These are phyloP conservation scores for Lecanicillium sp. DNA, from an alignment of 2,329 filamentous ascomycete species.

Conservation along the genomic window DNA sequence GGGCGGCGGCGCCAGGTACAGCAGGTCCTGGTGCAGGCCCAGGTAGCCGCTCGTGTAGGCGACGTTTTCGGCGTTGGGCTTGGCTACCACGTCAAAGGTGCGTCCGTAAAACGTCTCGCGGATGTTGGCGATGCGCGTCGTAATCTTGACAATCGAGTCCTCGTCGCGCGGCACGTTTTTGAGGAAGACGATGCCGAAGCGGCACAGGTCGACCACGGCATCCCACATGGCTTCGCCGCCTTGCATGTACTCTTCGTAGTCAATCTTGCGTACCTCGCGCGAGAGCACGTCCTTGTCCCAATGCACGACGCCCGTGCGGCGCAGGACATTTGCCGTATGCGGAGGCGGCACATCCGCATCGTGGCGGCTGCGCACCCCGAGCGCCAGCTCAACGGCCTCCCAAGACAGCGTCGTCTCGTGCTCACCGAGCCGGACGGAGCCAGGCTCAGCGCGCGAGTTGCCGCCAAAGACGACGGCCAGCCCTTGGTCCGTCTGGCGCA, in stretches of 20 bases:
- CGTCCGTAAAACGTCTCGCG: slow-evolving; percentile 86
- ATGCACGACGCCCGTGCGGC: slow-evolving; percentile 24
- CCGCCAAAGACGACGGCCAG: slow-evolving; percentile 52
- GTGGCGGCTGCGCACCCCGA: slow-evolving; percentile 16
- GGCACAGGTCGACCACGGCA: slow-evolving; percentile 54
- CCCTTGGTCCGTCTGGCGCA: slow-evolving; percentile 24
- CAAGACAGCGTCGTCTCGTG: slow-evolving; percentile 27
- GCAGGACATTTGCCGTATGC: slow-evolving; percentile 16
- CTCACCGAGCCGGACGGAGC: no score
- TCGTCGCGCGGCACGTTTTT: slow-evolving; percentile 63
- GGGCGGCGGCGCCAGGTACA: slow-evolving; percentile 76
- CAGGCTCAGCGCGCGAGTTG: slow-evolving; percentile 16
- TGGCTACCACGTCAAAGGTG: slow-evolving; percentile 82
- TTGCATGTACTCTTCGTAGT: slow-evolving; percentile 66
- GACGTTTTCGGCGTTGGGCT: slow-evolving; percentile 80
- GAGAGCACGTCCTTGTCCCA: slow-evolving; percentile 34
- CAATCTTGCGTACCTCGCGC: slow-evolving; percentile 46
- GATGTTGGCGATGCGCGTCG: slow-evolving; percentile 65
- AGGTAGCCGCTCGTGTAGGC: slow-evolving; percentile 80
- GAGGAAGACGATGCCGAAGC: slow-evolving; percentile 70
- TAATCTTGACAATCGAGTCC: slow-evolving; percentile 59
- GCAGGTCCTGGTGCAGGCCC: slow-evolving; percentile 86
- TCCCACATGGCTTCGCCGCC: slow-evolving; percentile 47
- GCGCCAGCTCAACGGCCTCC: slow-evolving; percentile 26
- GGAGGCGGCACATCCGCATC: slow-evolving; percentile 15